phyloP scores from a whole-genome alignment of 169 alveolate genomes.

The Amoebophrya sp. region DNA sequence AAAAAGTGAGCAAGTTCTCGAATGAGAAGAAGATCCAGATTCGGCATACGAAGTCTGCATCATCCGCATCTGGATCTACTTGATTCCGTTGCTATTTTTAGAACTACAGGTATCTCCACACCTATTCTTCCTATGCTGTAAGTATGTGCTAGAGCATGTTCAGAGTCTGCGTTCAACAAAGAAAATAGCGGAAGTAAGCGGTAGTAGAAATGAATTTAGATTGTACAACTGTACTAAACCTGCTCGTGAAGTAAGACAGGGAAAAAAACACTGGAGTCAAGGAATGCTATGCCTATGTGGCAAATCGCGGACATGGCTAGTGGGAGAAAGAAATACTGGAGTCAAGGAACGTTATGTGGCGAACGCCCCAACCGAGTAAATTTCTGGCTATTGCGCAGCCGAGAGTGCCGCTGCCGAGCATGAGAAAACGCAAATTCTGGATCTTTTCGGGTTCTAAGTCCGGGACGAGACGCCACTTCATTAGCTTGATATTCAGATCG shows the following conservation, averaged over 20 bases:
- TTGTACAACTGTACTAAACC: constrained; percentile 24
- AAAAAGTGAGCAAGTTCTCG: neutral
- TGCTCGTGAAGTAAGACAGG: too few species aligned
- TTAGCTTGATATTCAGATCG: constrained; percentile 80
- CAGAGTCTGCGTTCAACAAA: neutral
- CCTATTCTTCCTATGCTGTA: neutral
- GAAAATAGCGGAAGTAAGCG: neutral
- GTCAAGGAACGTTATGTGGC: constrained; percentile 84
- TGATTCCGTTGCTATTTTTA: too few species aligned
- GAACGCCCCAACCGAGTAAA: constrained; percentile 87
- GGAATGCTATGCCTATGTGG: constrained; percentile 81
- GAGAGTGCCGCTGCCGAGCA: constrained; percentile 78
- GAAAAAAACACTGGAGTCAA: constrained; percentile 79
- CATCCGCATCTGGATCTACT: too few species aligned
- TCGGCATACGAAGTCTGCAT: neutral
- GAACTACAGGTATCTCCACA: too few species aligned
- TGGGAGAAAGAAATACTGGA: too few species aligned
- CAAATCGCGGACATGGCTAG: too few species aligned
- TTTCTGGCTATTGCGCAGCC: constrained; percentile 76
- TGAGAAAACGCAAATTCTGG: constrained; percentile 61
- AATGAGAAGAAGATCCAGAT: too few species aligned
- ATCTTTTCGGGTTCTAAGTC: constrained; percentile 44
- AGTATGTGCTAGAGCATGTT: neutral
- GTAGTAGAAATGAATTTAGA: neutral
- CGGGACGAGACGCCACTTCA: constrained; percentile 90